Evolutionary conservation across 75 land plant species (phyloP).

Genomic region (Adiantum capillusveneris): DNA sequence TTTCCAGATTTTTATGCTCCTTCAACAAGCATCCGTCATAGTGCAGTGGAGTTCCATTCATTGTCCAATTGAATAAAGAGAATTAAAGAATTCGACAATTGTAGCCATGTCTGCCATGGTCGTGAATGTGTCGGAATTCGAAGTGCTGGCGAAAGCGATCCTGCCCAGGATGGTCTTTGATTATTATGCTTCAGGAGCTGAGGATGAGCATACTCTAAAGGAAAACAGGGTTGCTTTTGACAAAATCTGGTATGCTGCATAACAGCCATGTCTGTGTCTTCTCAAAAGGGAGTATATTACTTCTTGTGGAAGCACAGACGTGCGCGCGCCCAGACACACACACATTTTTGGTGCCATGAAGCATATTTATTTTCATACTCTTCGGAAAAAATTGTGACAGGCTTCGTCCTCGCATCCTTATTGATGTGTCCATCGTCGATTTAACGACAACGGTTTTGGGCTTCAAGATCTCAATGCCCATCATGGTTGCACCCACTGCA

Average conservation of each 20-base stretch:
- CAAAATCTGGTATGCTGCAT: slow-evolving; percentile 46
- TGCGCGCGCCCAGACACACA: too few species aligned
- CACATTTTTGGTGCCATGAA: too few species aligned
- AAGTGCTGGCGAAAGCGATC: slow-evolving; percentile 65
- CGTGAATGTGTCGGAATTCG: slow-evolving; percentile 73
- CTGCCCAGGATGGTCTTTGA: slow-evolving; percentile 86
- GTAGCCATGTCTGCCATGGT: slow-evolving; percentile 14
- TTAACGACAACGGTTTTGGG: slow-evolving; percentile 70
- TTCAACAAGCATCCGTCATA: too few species aligned
- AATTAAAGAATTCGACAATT: too few species aligned
- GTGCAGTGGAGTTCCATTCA: too few species aligned
- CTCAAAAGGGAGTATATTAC: too few species aligned
- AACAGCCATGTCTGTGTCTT: not conserved
- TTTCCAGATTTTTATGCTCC: too few species aligned
- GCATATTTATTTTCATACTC: too few species aligned
- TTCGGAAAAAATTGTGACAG: too few species aligned
- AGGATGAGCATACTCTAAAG: slow-evolving; percentile 76
- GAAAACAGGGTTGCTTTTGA: slow-evolving; percentile 74
- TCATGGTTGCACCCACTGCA: slow-evolving; percentile 95
- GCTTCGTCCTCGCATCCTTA: slow-evolving; percentile 84
- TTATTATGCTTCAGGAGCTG: slow-evolving; percentile 92
- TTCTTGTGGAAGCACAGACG: too few species aligned
- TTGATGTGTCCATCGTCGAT: slow-evolving; percentile 75
- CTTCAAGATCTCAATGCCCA: slow-evolving; percentile 91
- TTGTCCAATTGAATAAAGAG: too few species aligned